Conservation (phyloP, 495 filamentous ascomycete genomes). For the Xylaria castorea region DNA sequence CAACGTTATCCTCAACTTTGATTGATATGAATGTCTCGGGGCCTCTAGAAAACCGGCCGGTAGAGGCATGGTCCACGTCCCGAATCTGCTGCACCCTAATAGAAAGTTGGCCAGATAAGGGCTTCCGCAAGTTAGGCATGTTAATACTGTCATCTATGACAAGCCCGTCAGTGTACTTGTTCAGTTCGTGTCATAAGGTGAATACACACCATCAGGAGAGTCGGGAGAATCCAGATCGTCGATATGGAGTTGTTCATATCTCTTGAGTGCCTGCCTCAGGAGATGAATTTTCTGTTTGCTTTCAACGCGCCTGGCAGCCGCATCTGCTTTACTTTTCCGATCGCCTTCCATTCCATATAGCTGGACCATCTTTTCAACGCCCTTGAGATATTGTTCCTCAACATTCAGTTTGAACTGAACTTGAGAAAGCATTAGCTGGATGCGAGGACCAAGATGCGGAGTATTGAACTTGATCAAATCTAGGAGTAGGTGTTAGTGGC, state of each 20-base stretch:
- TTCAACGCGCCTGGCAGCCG: conserved; percentile 85
- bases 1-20: conserved; percentile 93
- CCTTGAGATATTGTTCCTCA: conserved; percentile 98
- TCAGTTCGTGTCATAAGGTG: not conserved
- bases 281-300: conserved; percentile 98
- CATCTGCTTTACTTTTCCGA: conserved; percentile 90
- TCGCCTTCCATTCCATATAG: conserved; percentile 99
- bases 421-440: conserved; percentile 98
- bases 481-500: conserved; percentile 43
- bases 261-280: conserved; percentile 90
- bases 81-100: conserved; percentile 87
- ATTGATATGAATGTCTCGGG: conserved; percentile 95
- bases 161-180: conserved; percentile 7
- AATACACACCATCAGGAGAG: conserved; percentile 73
- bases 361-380: conserved; percentile 99
- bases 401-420: conserved; percentile 99
- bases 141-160: conserved; percentile 91
- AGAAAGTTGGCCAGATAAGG: conserved; percentile 85
- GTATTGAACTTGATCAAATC: conserved; percentile 99
- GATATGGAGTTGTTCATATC: conserved; percentile 97
- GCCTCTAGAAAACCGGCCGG: conserved; percentile 82
- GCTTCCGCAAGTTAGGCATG: conserved; percentile 91
- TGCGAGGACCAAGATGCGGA: conserved; percentile 91
- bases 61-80: conserved; percentile 93
- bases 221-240: conserved; percentile 83